phyloP scores from a whole-genome alignment of 768 basidiomycete genomes.

The Neoboletus brunneissimus region DNA sequence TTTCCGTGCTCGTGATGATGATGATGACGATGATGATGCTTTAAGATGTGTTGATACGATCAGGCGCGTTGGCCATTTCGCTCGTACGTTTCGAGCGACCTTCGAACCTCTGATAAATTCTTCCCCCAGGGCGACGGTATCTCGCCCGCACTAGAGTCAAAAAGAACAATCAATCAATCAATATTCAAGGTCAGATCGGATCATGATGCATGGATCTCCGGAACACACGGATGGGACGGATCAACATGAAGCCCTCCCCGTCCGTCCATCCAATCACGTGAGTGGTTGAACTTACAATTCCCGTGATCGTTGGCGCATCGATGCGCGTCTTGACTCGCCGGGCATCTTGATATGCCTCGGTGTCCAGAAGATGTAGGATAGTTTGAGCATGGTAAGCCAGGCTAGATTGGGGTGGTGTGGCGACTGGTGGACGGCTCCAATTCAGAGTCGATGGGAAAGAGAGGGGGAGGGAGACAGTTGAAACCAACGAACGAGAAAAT shows the following conservation, averaged over 20 bases:
- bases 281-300: slow-evolving; percentile 20
- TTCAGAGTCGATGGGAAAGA: not conserved
- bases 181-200: not conserved
- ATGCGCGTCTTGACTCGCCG: slow-evolving; percentile 32
- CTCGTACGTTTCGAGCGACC: slow-evolving; percentile 29
- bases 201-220: not conserved
- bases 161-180: not conserved
- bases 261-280: not conserved
- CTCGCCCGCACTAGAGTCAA: slow-evolving; percentile 13
- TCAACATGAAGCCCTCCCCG: not conserved
- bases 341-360: slow-evolving; percentile 53
- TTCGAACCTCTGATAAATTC: slow-evolving; percentile 30
- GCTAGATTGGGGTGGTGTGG: not conserved
- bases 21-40: not conserved
- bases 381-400: slow-evolving; percentile 34
- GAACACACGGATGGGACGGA: not conserved
- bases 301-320: slow-evolving; percentile 24
- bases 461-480: not conserved
- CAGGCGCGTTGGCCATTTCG: slow-evolving; percentile 12
- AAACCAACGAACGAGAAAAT: no score
- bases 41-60: slow-evolving; percentile 1
- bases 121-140: slow-evolving; percentile 33
- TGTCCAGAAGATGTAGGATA: slow-evolving; percentile 53
- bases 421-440: no score
- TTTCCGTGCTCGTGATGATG: not conserved